Percentiles rank a stretch among this genome's conserved stretches.
These are phyloP conservation scores for Plantago ovata DNA, from an alignment of 257 asterid genomes.

Conservation along the genomic window DNA sequence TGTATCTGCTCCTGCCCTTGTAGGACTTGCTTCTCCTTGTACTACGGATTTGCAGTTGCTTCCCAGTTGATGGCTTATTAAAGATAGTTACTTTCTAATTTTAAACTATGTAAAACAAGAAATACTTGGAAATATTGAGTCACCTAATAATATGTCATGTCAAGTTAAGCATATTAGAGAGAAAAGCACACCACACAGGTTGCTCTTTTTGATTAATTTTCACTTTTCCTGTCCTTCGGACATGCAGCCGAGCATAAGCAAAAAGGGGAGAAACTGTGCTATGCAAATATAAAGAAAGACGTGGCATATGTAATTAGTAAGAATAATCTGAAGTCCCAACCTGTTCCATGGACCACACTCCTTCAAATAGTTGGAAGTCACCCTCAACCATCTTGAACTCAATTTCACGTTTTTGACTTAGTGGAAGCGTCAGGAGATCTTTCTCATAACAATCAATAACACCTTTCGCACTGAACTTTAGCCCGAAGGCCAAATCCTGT, in stretches of 20 bases:
- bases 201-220: neutral
- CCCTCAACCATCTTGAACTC: conserved; percentile 92
- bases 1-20: too few relatives aligned
- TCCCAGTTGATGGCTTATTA: too few relatives aligned
- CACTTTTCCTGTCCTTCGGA: neutral
- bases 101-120: neutral
- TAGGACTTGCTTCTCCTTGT: too few relatives aligned
- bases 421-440: conserved; percentile 52
- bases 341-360: conserved; percentile 88
- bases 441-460: conserved; percentile 74
- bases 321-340: conserved; percentile 25
- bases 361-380: conserved; percentile 73
- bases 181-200: neutral
- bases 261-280: neutral
- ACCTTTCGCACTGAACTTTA: conserved; percentile 77
- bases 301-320: conserved; percentile 2
- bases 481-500: conserved; percentile 72
- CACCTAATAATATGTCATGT: neutral
- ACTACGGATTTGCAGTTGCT: too few relatives aligned
- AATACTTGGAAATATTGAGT: neutral
- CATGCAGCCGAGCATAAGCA: neutral
- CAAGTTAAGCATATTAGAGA: neutral
- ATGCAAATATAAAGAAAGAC: conserved; percentile 9
- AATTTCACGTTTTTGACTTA: conserved; percentile 63
- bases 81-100: too few relatives aligned